Evolutionary conservation across 2,329 filamentous ascomycete species (phyloP), one percentile per base, ranked within the genome.

Genomic region (Stagonosporopsis chrysanthemi): DNA sequence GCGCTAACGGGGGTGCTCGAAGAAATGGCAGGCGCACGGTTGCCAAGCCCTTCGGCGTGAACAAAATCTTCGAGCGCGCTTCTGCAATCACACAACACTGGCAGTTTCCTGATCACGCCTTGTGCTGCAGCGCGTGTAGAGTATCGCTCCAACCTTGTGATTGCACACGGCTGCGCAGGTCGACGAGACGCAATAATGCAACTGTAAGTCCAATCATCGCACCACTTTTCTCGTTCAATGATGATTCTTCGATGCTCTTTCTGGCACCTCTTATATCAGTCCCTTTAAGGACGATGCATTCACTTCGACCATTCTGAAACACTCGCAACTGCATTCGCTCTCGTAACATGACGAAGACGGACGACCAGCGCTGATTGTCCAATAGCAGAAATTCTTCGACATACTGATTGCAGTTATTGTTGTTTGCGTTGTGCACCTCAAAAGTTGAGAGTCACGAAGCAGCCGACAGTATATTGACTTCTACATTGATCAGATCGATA

Each of bases 221-320:
- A 26, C 31, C 22, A 22, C 11, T 15, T 29, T 17, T 40, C 23
- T 15, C 48, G 8, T 52, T 60, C 48, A 67, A 62, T 62, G 67
- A 67, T 66, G 65, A 68, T 52, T 48, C 53, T 50, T 61, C 61
- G 56, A 63, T 65, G 61, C 57, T 57, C 55, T 69, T 68, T 65
- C 91, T 96, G 92, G 92, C 92, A 96, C 92, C 92, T 96, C 92
- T 96, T 95, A 61, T 63, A 64, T 69, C 66, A 69, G 87, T 83
- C 62, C 63, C 62, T 64, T 63, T 64, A 59, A 59, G 62, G 66
- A 60, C 56, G 63, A 75, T 76, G 74, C 73, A 71, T 69, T 74
- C 62, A 75, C 72, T 65, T 57, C 54, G 69, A 73, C 73, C 70
- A 58, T 68, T 72, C 73, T 76, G 74, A 76, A 52, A 61, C 12